A percentile compares a stretch with the other conserved stretches of the same genome.
Evolutionary conservation across 768 basidiomycete species (phyloP).

Genomic region (Artomyces pyxidatus): DNA sequence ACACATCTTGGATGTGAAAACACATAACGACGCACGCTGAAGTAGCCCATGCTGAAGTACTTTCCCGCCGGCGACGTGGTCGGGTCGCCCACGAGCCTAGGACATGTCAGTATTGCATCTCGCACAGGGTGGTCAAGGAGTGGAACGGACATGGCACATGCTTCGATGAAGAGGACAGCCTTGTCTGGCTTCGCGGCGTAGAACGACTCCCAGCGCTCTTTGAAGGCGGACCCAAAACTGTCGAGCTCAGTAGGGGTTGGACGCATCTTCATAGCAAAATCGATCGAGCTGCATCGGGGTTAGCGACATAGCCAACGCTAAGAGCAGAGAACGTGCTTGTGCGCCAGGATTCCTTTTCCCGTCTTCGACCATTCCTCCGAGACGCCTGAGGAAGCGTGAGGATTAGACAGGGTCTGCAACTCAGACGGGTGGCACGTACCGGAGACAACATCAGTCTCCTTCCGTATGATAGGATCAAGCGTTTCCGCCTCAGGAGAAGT

Average conservation of each 20-base stretch:
- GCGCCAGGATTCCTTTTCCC: slow-evolving; percentile 42
- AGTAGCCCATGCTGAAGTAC: slow-evolving; percentile 12
- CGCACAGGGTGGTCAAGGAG: neutral
- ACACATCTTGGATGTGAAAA: too few species aligned
- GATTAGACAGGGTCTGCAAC: neutral
- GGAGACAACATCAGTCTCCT: slow-evolving; percentile 11
- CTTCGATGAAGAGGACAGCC: slow-evolving; percentile 36
- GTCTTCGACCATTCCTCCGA: slow-evolving; percentile 25
- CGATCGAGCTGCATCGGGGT: slow-evolving; percentile 32
- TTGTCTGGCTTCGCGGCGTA: slow-evolving; percentile 47
- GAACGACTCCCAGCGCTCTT: slow-evolving; percentile 39
- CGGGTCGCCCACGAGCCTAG: slow-evolving; percentile 14
- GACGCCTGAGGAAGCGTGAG: slow-evolving; percentile 20
- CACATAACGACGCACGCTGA: neutral
- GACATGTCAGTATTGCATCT: neutral
- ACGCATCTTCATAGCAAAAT: slow-evolving; percentile 49
- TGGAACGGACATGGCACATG: slow-evolving; percentile 32
- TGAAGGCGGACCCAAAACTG: slow-evolving; percentile 38
- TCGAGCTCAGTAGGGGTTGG: slow-evolving; percentile 42
- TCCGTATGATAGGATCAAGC: slow-evolving; percentile 15
- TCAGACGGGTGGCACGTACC: slow-evolving; percentile 6
- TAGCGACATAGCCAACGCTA: neutral
- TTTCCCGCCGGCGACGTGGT: slow-evolving; percentile 4
- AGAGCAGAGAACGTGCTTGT: slow-evolving; percentile 36
- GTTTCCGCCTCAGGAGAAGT: slow-evolving; percentile 15